Base-by-base conservation (phyloP, 2,329 filamentous ascomycete genomes). In the Chalara sp. region DNA sequence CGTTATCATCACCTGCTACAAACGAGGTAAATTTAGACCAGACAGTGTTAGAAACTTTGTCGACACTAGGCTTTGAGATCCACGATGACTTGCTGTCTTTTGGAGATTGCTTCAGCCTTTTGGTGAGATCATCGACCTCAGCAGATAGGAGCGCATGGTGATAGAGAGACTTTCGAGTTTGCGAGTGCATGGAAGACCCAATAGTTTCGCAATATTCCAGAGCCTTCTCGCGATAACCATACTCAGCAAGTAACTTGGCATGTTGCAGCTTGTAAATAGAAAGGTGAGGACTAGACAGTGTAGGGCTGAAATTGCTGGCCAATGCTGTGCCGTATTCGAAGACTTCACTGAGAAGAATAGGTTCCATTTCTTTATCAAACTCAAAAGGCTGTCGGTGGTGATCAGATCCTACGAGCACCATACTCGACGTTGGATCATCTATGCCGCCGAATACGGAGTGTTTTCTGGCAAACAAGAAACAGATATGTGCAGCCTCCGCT, bases 21-120 rank as follows among this genome's bases (percentile, higher is more conserved):
- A 99, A 99, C 63, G 90, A 96, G 70, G 91, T 97, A 70, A 99
- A 96, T 53, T 87, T 89, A 57, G 84, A 90, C 79, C 89, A 91
- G 65, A 97, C 82, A 33, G 87, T 89, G 54, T 87, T 90, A 2
- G 91, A 93, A 0, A 97, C 89, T 69, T 95, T 96, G 68, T 95
- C 91, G 80, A 97, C 95, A 67, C 83, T 96, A 6, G 92, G 90
- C 67, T 93, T 96, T 1, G 89, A 86, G 48, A 99, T 93, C 89
- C 92, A 96, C 2, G 90, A 92, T 21, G 81, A 84, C 6, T 83
- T 84, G 50, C 80, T 83, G 58, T 93, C 89, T 63, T 86, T 89
- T 10, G 91, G 89, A 13, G 90, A 86, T 65, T 93, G 87, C 59
- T 86, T 91, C 39, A 99, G 73, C 53, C 92, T 84, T 56, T 85